phyloP scores from a whole-genome alignment of 2,329 filamentous ascomycete genomes.

The Ustilaginoidea virens region DNA sequence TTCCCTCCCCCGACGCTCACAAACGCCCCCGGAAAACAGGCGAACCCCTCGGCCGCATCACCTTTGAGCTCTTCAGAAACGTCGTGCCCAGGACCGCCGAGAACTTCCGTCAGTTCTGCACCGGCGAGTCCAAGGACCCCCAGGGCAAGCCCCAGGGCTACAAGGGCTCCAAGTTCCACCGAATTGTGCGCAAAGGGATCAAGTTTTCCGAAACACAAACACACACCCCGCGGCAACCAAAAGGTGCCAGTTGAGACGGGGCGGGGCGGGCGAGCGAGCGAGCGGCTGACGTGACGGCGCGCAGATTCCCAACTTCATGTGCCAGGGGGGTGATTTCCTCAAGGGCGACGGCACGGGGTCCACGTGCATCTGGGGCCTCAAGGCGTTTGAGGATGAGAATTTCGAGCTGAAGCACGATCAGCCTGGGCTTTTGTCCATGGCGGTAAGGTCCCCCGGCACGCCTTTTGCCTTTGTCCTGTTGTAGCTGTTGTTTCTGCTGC shows the following conservation, averaged over 20 bases:
- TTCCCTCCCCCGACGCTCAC: not conserved
- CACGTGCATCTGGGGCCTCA: slow-evolving; percentile 73
- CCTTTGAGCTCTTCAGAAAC: slow-evolving; percentile 80
- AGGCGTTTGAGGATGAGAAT: slow-evolving; percentile 81
- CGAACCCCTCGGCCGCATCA: slow-evolving; percentile 72
- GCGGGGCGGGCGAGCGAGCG: too few relatives aligned
- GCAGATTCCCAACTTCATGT: slow-evolving; percentile 92
- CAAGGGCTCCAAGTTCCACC: slow-evolving; percentile 88
- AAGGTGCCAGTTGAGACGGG: too few relatives aligned
- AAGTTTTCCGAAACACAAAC: too few relatives aligned
- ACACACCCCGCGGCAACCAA: too few relatives aligned
- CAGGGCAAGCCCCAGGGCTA: slow-evolving; percentile 76
- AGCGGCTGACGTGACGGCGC: not conserved
- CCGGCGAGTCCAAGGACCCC: slow-evolving; percentile 72
- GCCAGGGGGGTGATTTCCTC: slow-evolving; percentile 90
- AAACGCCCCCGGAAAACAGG: slow-evolving; percentile 32
- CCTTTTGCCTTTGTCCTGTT: not conserved
- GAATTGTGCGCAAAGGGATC: slow-evolving; percentile 55
- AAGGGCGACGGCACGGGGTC: slow-evolving; percentile 87
- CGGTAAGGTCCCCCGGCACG: slow-evolving; percentile 38
- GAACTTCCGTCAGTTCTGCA: slow-evolving; percentile 96
- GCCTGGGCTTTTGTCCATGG: slow-evolving; percentile 81
- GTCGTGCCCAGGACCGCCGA: slow-evolving; percentile 78
- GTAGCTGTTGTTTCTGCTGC: not conserved
- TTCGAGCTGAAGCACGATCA: slow-evolving; percentile 66